Percentiles rank a stretch among this genome's conserved stretches.
phyloP scores from a whole-genome alignment of 768 basidiomycete genomes.

The Infundibulicybe gibba region DNA sequence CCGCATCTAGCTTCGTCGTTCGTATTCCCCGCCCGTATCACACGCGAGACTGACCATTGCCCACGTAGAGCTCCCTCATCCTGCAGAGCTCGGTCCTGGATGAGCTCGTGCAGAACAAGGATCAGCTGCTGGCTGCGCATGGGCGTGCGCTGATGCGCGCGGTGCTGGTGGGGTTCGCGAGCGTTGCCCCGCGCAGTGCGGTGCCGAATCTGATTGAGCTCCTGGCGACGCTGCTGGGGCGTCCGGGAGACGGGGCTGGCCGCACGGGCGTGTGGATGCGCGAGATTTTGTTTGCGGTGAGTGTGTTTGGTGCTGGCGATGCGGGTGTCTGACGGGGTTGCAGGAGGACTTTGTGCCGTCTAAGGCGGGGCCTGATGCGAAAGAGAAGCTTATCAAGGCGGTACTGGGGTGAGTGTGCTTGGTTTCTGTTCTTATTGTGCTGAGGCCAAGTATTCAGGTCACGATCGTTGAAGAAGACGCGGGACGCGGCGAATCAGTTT shows the following conservation, averaged over 20 bases:
- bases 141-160: conserved; percentile 73
- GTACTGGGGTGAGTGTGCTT: conserved; percentile 52
- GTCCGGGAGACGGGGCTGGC: conserved; percentile 29
- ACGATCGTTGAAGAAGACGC: conserved; percentile 65
- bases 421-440: background rate
- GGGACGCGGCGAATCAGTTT: conserved; percentile 87
- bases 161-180: conserved; percentile 76
- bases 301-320: conserved; percentile 7
- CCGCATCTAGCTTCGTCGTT: conserved; percentile 82
- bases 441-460: conserved; percentile 39
- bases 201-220: conserved; percentile 84
- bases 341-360: conserved; percentile 74
- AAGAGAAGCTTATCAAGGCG: conserved; percentile 73
- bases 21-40: conserved; percentile 18
- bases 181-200: conserved; percentile 78
- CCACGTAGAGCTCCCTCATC: conserved; percentile 54
- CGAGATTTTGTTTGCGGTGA: conserved; percentile 64
- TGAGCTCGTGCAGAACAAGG: conserved; percentile 50
- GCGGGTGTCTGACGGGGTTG: background rate
- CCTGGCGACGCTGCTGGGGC: conserved; percentile 60
- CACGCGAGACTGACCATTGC: background rate
- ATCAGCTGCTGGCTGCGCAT: conserved; percentile 38
- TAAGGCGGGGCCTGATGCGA: conserved; percentile 70
- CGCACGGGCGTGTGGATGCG: conserved; percentile 61
- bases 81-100: conserved; percentile 63